These are phyloP conservation scores for Cryptococcus wingfieldii DNA, from an alignment of 1,284 basidiomycete genomes.

Conservation along the genomic window DNA sequence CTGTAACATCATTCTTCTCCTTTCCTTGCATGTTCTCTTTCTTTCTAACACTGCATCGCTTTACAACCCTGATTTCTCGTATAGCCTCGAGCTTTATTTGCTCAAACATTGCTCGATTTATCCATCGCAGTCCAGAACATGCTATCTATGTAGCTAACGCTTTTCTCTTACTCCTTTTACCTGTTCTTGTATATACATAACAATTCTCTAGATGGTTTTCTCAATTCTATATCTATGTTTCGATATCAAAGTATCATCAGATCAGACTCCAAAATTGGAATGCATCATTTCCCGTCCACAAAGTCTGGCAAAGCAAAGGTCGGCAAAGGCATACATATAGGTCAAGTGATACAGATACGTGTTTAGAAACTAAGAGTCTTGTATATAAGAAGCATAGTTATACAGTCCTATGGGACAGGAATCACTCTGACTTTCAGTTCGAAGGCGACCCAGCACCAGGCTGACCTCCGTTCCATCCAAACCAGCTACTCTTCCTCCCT, in stretches of 20 bases:
- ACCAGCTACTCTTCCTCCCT: constrained; percentile 35
- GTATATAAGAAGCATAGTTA: no score
- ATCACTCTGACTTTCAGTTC: no score
- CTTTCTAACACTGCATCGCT: neutral
- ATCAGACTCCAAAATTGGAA: neutral
- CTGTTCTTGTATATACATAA: neutral
- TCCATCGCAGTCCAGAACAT: neutral
- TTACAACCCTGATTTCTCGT: neutral
- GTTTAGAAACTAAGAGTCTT: no score
- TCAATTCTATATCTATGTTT: neutral
- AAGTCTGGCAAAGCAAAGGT: no score
- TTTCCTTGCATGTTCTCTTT: neutral
- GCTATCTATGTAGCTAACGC: neutral
- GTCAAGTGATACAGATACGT: no score
- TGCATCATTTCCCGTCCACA: no score
- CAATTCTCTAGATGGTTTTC: no score
- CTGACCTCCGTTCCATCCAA: constrained; percentile 25
- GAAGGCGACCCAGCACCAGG: neutral
- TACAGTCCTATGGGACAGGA: neutral
- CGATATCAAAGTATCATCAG: neutral
- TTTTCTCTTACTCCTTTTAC: neutral
- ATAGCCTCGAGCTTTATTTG: neutral
- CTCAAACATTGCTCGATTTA: neutral
- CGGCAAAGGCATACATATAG: no score
- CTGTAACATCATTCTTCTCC: neutral